Conservation (phyloP, 2,329 filamentous ascomycete species). For the Neurospora sp. region DNA sequence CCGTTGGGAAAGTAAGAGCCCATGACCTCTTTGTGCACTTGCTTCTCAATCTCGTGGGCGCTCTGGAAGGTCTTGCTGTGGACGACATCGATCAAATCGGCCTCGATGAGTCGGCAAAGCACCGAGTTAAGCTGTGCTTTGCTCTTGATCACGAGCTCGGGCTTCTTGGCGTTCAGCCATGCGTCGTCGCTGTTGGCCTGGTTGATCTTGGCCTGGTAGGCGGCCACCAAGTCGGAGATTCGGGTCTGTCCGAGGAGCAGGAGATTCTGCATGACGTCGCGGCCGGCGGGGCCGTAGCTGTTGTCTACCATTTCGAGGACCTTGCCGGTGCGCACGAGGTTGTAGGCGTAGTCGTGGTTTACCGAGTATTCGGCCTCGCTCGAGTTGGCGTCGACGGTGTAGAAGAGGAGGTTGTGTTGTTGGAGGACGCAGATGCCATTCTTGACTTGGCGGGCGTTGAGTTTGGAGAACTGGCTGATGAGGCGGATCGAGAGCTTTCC, state of each 20-base stretch:
- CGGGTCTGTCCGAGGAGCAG: slow-evolving; percentile 69
- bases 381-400: slow-evolving; percentile 53
- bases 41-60: slow-evolving; percentile 47
- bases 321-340: slow-evolving; percentile 70
- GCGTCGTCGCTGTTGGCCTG: slow-evolving; percentile 19
- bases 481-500: slow-evolving; percentile 65
- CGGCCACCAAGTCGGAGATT: slow-evolving; percentile 57
- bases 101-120: slow-evolving; percentile 46
- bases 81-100: slow-evolving; percentile 60
- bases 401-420: slow-evolving; percentile 78
- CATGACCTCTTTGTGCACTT: slow-evolving; percentile 54
- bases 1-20: slow-evolving; percentile 41
- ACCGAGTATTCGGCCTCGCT: slow-evolving; percentile 71
- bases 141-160: slow-evolving; percentile 30
- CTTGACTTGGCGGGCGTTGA: slow-evolving; percentile 65
- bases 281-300: slow-evolving; percentile 64
- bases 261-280: slow-evolving; percentile 64
- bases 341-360: slow-evolving; percentile 71
- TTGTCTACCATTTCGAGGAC: slow-evolving; percentile 66
- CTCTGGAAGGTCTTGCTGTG: slow-evolving; percentile 46
- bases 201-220: slow-evolving; percentile 36
- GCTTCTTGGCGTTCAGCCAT: slow-evolving; percentile 23
- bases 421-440: slow-evolving; percentile 76
- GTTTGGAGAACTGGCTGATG: slow-evolving; percentile 60
- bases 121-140: slow-evolving; percentile 39